A percentile compares a stretch with the other conserved stretches of the same genome.
These are phyloP conservation scores for Berberis vulgaris DNA, from an alignment of 164 flowering plant genomes.

Conservation along the genomic window DNA sequence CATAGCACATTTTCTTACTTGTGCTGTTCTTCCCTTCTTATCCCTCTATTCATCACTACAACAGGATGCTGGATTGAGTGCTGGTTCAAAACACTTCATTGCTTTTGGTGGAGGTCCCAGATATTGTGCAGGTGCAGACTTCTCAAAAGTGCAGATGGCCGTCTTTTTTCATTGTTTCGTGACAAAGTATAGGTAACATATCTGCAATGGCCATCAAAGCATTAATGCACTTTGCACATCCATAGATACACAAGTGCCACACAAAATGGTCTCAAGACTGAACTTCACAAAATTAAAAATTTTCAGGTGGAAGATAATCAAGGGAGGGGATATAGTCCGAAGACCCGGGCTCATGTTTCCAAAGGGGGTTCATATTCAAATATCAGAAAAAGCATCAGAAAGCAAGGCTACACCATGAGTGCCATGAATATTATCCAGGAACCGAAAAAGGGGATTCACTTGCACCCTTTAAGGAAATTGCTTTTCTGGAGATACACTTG, in stretches of 20 bases:
- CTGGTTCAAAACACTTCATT: slow-evolving; percentile 33
- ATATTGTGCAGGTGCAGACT: slow-evolving; percentile 41
- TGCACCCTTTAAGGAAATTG: no score
- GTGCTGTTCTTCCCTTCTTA: background rate
- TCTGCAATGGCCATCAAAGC: background rate
- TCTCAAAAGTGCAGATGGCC: slow-evolving; percentile 30
- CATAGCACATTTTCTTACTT: background rate
- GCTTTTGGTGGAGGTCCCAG: slow-evolving; percentile 47
- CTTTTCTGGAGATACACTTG: no score
- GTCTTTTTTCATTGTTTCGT: slow-evolving; percentile 34
- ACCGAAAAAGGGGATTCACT: no score
- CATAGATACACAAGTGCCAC: background rate
- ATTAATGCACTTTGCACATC: background rate
- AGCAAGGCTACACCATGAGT: no score
- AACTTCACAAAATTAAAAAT: background rate
- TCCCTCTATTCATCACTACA: background rate
- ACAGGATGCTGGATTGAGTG: slow-evolving; percentile 23
- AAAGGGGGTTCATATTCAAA: slow-evolving; percentile 54
- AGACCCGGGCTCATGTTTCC: slow-evolving; percentile 91
- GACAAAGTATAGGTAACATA: slow-evolving; percentile 31
- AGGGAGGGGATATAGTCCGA: slow-evolving; percentile 73
- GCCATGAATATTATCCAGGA: no score
- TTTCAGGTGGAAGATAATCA: slow-evolving; percentile 61
- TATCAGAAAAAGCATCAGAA: slow-evolving; percentile 22
- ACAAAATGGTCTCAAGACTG: no score